Evolutionary conservation across 2,329 filamentous ascomycete species (phyloP).

Genomic region (Seiridium cupressi): DNA sequence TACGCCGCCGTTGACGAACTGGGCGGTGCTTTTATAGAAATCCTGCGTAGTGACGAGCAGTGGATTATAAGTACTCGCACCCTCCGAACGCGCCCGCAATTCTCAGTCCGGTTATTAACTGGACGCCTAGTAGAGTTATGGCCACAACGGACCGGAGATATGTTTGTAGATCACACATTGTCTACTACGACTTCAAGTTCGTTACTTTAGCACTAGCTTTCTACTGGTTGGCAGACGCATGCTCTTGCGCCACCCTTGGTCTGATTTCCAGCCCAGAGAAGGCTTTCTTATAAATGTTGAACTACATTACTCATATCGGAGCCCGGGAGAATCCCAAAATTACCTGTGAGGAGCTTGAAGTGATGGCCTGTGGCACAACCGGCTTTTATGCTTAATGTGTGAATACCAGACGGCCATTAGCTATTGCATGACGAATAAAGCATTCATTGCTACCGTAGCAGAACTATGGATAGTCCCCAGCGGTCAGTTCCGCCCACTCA

Average conservation of each 20-base stretch:
- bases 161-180: background rate
- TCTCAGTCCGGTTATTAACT: background rate
- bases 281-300: background rate
- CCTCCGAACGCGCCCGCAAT: background rate
- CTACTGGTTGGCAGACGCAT: no score
- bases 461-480: background rate
- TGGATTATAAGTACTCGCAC: background rate
- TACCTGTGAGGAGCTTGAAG: background rate
- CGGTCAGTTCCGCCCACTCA: background rate
- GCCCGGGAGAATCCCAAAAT: background rate
- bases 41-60: background rate
- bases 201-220: background rate
- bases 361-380: background rate
- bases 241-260: no score
- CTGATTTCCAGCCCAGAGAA: no score
- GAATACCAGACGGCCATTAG: background rate
- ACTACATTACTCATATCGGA: background rate
- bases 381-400: background rate
- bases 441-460: background rate
- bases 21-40: background rate
- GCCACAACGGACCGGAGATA: background rate
- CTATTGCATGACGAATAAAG: background rate
- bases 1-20: slow-evolving; percentile 28
- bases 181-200: background rate
- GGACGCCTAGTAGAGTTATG: background rate